Percentiles rank a stretch among this genome's conserved stretches.
phyloP scores from a whole-genome alignment of 2,329 filamentous ascomycete genomes.

The Knoxdaviesia proteae region DNA sequence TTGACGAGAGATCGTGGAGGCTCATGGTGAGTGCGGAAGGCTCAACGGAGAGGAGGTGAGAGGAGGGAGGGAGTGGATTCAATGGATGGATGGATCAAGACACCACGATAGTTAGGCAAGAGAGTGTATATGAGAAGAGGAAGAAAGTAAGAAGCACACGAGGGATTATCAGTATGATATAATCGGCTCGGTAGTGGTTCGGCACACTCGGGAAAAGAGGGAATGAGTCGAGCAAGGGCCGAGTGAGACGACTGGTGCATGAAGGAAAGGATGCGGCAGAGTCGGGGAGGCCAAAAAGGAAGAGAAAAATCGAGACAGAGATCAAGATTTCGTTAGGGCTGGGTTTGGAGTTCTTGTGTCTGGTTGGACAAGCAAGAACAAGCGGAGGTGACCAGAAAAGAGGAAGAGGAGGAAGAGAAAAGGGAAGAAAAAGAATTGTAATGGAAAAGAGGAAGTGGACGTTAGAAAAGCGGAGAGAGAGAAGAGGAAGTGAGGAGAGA shows the following conservation, averaged over 20 bases:
- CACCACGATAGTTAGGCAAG: neutral
- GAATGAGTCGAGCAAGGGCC: neutral
- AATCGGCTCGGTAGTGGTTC: too few species aligned
- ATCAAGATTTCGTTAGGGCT: constrained; percentile 2
- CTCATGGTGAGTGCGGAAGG: constrained; percentile 4
- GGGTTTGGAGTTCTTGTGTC: constrained; percentile 1
- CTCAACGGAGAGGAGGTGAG: neutral
- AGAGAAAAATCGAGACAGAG: constrained; percentile 1
- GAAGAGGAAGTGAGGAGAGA: neutral
- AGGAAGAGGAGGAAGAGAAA: constrained; percentile 1
- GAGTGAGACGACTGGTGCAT: constrained; percentile 1
- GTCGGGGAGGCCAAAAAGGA: constrained; percentile 3
- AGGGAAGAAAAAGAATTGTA: neutral
- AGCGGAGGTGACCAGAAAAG: neutral
- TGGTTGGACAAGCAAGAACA: too few species aligned
- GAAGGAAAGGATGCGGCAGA: constrained; percentile 2
- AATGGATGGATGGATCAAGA: neutral
- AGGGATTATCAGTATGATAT: too few species aligned
- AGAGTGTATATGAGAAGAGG: neutral
- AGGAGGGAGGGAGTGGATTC: neutral
- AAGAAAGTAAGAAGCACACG: too few species aligned
- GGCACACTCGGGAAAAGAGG: too few species aligned
- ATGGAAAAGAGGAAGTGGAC: neutral
- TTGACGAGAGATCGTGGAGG: constrained; percentile 18
- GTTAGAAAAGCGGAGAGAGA: neutral